Percentiles rank a stretch among this genome's conserved stretches.
These are phyloP conservation scores for Corynascus novoguineensis DNA, from an alignment of 495 filamentous ascomycete genomes.

Conservation along the genomic window DNA sequence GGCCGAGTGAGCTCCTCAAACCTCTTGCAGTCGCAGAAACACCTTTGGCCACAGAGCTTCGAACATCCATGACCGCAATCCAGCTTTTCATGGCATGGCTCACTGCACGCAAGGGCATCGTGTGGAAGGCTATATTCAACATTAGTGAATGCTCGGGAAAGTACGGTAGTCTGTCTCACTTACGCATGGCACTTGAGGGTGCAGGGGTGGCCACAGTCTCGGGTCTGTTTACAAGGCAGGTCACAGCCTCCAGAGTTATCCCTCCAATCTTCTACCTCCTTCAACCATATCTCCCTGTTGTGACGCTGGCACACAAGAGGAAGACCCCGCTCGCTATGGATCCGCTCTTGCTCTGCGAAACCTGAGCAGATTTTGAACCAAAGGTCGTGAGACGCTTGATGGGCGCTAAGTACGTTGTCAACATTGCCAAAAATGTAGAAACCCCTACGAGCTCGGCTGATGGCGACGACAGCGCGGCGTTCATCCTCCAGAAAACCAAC, in stretches of 20 bases:
- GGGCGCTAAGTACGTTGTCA: constrained; percentile 41
- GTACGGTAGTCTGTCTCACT: constrained; percentile 10
- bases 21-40: constrained; percentile 30
- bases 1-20: constrained; percentile 13
- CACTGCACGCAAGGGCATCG: constrained; percentile 56
- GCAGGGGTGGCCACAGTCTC: constrained; percentile 42
- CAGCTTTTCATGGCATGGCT: constrained; percentile 53
- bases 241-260: constrained; percentile 57
- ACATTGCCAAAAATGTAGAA: constrained; percentile 87
- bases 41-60: constrained; percentile 35
- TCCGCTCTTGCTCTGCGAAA: constrained; percentile 27
- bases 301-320: constrained; percentile 42
- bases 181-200: constrained; percentile 43
- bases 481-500: constrained; percentile 69
- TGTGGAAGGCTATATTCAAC: constrained; percentile 52
- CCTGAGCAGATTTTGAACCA: constrained; percentile 35
- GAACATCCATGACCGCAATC: constrained; percentile 59
- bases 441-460: constrained; percentile 79
- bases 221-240: constrained; percentile 40
- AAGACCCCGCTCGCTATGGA: constrained; percentile 23
- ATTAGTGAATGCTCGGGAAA: constrained; percentile 11
- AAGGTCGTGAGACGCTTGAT: constrained; percentile 32
- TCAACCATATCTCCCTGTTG: constrained; percentile 30
- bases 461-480: constrained; percentile 80
- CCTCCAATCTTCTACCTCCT: constrained; percentile 48